These are phyloP conservation scores for Cutaneotrichosporon sp. DNA, from an alignment of 1,284 basidiomycete genomes.

Conservation along the genomic window DNA sequence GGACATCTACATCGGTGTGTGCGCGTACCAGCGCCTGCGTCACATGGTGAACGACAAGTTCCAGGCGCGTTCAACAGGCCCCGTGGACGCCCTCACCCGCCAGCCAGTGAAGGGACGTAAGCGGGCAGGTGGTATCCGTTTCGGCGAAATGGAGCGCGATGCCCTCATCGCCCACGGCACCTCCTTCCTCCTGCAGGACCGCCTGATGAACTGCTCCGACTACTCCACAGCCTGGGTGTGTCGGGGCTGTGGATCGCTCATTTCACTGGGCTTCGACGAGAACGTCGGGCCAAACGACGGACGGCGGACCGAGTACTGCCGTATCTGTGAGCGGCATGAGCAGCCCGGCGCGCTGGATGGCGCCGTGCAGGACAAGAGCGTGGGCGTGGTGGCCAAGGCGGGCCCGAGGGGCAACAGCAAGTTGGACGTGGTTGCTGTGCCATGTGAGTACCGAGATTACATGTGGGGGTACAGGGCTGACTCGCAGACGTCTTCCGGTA, in stretches of 20 bases:
- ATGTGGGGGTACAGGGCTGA: slow-evolving; percentile 9
- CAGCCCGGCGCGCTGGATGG: slow-evolving; percentile 15
- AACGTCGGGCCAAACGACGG: slow-evolving; percentile 58
- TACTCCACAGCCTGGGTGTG: slow-evolving; percentile 99
- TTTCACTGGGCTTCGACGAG: slow-evolving; percentile 88
- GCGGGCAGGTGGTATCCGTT: slow-evolving; percentile 96
- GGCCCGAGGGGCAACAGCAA: slow-evolving; percentile 53
- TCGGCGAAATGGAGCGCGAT: slow-evolving; percentile 99
- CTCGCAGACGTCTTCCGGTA: slow-evolving; percentile 36
- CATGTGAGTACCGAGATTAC: slow-evolving; percentile 53
- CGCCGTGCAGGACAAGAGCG: slow-evolving; percentile 4
- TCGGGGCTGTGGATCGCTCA: slow-evolving; percentile 88
- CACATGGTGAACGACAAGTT: slow-evolving; percentile 99
- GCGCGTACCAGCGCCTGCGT: slow-evolving; percentile 96
- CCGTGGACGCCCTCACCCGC: slow-evolving; percentile 89
- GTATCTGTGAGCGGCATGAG: slow-evolving; percentile 71
- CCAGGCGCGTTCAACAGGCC: slow-evolving; percentile 97
- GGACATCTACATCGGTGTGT: slow-evolving; percentile 96
- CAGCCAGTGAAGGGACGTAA: slow-evolving; percentile 99
- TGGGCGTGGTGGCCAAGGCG: slow-evolving; percentile 47
- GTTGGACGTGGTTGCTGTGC: slow-evolving; percentile 89
- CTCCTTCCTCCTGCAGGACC: slow-evolving; percentile 94
- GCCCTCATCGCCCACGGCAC: slow-evolving; percentile 98
- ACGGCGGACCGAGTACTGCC: slow-evolving; percentile 70
- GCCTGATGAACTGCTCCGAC: slow-evolving; percentile 99